Percentiles rank a stretch among this genome's conserved stretches.
phyloP scores from a whole-genome alignment of 306 rosid species.

The Astragalus membranaceus region DNA sequence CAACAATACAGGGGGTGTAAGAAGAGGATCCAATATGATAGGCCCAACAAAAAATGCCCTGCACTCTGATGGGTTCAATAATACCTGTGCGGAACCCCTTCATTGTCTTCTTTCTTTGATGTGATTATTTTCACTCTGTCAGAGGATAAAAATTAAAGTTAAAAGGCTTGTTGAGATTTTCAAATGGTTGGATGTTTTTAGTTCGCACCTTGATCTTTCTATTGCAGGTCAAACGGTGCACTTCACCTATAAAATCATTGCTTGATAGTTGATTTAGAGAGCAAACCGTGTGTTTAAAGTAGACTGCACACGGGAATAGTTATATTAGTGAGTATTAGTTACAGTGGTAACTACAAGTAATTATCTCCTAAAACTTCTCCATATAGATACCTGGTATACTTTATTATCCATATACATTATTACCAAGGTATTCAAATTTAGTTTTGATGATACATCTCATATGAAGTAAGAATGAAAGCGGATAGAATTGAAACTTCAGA shows the following conservation, averaged over 20 bases:
- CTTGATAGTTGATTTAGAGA: not conserved
- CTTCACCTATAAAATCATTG: not conserved
- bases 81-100: too few relatives aligned
- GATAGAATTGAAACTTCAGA: not conserved
- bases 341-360: too few relatives aligned
- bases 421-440: not conserved
- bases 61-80: too few relatives aligned
- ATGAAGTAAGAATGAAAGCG: not conserved
- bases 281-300: not conserved
- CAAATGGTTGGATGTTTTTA: not conserved
- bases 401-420: not conserved
- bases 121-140: not conserved
- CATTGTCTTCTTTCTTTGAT: too few relatives aligned
- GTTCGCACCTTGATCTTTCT: constrained; percentile 8
- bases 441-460: not conserved
- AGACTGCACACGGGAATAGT: too few relatives aligned
- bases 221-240: not conserved
- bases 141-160: not conserved
- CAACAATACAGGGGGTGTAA: too few relatives aligned
- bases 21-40: too few relatives aligned
- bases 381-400: not conserved
- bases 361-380: not conserved
- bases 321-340: too few relatives aligned
- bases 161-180: not conserved
- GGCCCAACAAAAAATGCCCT: too few relatives aligned